Evolutionary conservation across 352 stramenopile genomes (phyloP).

Genomic region (Pythium graminicola): DNA sequence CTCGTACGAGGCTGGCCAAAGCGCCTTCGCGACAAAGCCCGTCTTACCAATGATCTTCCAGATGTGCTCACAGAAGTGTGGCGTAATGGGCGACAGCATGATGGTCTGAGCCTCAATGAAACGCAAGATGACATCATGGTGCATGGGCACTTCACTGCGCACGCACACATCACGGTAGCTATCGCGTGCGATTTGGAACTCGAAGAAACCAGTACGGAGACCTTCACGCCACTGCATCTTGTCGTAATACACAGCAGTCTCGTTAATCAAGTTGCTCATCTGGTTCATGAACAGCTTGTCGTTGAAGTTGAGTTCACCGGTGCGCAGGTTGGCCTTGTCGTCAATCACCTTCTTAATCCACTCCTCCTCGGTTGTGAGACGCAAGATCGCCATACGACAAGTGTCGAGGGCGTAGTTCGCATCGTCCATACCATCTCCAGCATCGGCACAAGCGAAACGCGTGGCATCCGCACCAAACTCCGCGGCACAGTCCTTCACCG

Average conservation of each 20-base stretch:
- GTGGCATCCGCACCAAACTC: constrained; percentile 95
- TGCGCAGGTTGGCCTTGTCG: constrained; percentile 81
- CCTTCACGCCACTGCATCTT: constrained; percentile 95
- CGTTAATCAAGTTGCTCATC: constrained; percentile 93
- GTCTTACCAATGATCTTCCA: constrained; percentile 91
- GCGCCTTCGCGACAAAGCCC: constrained; percentile 86
- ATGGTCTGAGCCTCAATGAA: constrained; percentile 93
- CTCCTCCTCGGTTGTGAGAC: constrained; percentile 95
- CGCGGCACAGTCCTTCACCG: constrained; percentile 95
- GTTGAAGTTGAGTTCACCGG: constrained; percentile 82
- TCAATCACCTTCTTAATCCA: constrained; percentile 93
- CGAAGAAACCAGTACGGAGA: constrained; percentile 97
- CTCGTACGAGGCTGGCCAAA: constrained; percentile 80
- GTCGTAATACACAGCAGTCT: constrained; percentile 85
- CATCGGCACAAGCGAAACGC: constrained; percentile 97
- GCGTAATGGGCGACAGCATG: constrained; percentile 94
- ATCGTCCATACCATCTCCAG: constrained; percentile 97
- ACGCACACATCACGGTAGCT: constrained; percentile 96
- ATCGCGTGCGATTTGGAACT: constrained; percentile 97
- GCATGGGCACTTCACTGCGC: constrained; percentile 81
- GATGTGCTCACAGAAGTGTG: constrained; percentile 93
- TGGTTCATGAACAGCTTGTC: constrained; percentile 96
- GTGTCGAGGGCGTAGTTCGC: constrained; percentile 98
- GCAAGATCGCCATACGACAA: constrained; percentile 96
- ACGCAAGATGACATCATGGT: constrained; percentile 88